Conservation (phyloP, 2,329 filamentous ascomycete genomes). For the Arthrobotrys pseudoclavata region DNA sequence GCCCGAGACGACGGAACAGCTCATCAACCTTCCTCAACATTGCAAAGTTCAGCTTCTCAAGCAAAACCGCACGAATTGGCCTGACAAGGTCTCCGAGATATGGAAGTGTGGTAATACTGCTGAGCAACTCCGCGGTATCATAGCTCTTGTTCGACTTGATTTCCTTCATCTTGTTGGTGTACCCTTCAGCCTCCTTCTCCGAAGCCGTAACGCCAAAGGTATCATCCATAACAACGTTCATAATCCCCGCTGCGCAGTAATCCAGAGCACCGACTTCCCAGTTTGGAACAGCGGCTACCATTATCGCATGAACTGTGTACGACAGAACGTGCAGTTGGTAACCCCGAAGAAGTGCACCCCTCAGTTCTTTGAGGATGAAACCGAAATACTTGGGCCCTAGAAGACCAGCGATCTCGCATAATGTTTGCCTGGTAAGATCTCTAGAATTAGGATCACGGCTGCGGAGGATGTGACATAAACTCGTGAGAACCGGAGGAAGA, state of each 20-base stretch:
- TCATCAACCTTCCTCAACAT: conserved; percentile 93
- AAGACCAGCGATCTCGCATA: conserved; percentile 84
- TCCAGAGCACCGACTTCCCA: conserved; percentile 87
- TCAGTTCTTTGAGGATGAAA: conserved; percentile 92
- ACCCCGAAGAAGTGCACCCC: conserved; percentile 83
- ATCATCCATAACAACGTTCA: conserved; percentile 93
- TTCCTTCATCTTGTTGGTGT: conserved; percentile 95
- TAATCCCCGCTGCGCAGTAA: conserved; percentile 83
- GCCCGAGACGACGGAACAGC: conserved; percentile 83
- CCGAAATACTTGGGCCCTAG: conserved; percentile 86
- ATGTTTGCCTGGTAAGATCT: conserved; percentile 89
- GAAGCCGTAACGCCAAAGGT: conserved; percentile 92
- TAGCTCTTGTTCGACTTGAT: conserved; percentile 98
- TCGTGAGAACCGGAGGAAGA: conserved; percentile 85
- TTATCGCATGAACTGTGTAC: conserved; percentile 91
- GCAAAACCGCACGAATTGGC: conserved; percentile 82
- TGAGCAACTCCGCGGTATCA: conserved; percentile 94
- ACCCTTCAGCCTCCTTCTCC: conserved; percentile 97
- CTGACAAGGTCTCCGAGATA: conserved; percentile 81
- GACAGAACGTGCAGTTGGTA: conserved; percentile 96
- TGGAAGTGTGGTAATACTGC: conserved; percentile 81
- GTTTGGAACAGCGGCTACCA: conserved; percentile 79
- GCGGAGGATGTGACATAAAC: conserved; percentile 91
- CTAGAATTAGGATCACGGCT: conserved; percentile 89
- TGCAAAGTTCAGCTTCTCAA: conserved; percentile 85